Percentiles rank a stretch among this genome's conserved stretches.
phyloP scores from a whole-genome alignment of 495 filamentous ascomycete species.

The Niebla homalea region DNA sequence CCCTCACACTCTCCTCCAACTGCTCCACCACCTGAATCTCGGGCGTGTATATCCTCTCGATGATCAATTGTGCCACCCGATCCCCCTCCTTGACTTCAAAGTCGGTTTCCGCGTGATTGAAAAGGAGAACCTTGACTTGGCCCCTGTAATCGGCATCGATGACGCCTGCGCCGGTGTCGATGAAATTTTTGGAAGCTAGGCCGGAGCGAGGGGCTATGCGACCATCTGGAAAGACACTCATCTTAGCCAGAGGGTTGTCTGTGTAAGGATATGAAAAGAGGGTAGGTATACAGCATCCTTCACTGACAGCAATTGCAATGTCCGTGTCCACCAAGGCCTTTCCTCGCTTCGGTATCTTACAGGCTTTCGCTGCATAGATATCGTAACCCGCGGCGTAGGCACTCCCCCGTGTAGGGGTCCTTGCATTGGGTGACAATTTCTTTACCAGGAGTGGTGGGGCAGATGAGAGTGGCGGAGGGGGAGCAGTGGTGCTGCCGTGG shows the following conservation, averaged over 20 bases:
- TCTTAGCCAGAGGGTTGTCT: not conserved
- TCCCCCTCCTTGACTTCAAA: slow-evolving; percentile 77
- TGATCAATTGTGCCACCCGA: slow-evolving; percentile 79
- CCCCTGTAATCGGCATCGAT: slow-evolving; percentile 97
- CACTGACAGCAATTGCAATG: slow-evolving; percentile 75
- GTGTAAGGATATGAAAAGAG: not conserved
- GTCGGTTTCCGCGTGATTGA: slow-evolving; percentile 77
- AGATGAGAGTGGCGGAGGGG: slow-evolving; percentile 21
- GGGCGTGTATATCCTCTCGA: slow-evolving; percentile 88
- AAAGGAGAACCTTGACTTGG: slow-evolving; percentile 82
- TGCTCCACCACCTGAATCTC: slow-evolving; percentile 77
- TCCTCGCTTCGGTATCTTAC: slow-evolving; percentile 65
- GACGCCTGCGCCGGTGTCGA: slow-evolving; percentile 87
- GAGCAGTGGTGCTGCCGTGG: slow-evolving; percentile 9
- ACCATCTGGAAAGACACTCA: slow-evolving; percentile 45
- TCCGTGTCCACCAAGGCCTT: slow-evolving; percentile 83
- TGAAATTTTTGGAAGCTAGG: slow-evolving; percentile 83
- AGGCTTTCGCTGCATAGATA: slow-evolving; percentile 62
- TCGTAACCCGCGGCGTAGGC: slow-evolving; percentile 90
- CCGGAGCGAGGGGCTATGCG: slow-evolving; percentile 85
- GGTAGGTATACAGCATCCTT: slow-evolving; percentile 59
- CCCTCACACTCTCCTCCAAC: slow-evolving; percentile 80
- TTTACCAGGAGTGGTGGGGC: slow-evolving; percentile 63
- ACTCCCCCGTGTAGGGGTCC: slow-evolving; percentile 73
- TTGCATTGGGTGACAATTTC: slow-evolving; percentile 61